Evolutionary conservation across 139 green algal species (phyloP), one percentile per base, ranked within the genome.

Genomic region (Zygnema circumcarinatum): DNA sequence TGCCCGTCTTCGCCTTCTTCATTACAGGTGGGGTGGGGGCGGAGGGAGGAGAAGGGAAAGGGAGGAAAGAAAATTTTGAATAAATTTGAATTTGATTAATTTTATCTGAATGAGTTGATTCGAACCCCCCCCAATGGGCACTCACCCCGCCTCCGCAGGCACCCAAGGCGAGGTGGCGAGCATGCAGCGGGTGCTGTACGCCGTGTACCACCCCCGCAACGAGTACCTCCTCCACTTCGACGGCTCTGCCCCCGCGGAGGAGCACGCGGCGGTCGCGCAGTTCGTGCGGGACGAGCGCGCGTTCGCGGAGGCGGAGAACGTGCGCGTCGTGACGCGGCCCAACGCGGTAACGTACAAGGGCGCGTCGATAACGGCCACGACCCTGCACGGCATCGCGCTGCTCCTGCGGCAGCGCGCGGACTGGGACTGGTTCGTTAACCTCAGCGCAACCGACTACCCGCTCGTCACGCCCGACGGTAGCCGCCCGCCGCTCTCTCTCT

Each of bases 401-500:
- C 56, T 84, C 56, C 56, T 84, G 39, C 54, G 69, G 56, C 32
- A 68, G 11, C 39, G 40, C 40, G 7, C 33, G 16, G 40, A 76
- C 33, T 84, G 76, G 76, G 35, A 84, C 11, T 84, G 76, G 76
- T 84, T 84, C 56, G 74, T 84, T 16, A 84, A 84, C 56, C 76
- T 84, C 33, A 68, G 33, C 56, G 40, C 76, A 11, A 25, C 76
- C 3, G 76, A 84, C 56, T 84, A 84, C 56, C 76, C 76, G 7
- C 47, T 84, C 16, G 47, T 42, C 35, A 84, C 76, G 33, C 76
- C 73, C 7, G 76, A 84, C 11, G 76, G 47, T 62, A 16, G 16
- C 7, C 47, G 7, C 16, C 47, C 16, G 7, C 47, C 7, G 16
- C 16, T 62, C 47, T 62, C 16, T 62, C 16, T 16, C 16, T 62